Percentiles rank a stretch among this genome's conserved stretches.
Conservation (phyloP, 495 filamentous ascomycete genomes). For the Pyronema omphalodes region DNA sequence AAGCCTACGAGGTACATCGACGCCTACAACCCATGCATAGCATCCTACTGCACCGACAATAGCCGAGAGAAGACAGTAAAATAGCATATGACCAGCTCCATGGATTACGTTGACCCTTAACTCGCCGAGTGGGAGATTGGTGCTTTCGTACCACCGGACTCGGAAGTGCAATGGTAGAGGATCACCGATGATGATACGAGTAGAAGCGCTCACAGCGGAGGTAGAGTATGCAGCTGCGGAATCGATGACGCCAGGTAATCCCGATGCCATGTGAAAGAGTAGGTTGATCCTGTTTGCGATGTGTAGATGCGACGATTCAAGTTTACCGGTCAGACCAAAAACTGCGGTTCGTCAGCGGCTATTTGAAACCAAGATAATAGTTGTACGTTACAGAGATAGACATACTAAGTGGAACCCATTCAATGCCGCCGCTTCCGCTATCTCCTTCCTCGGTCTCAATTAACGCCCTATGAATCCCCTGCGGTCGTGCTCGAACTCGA, state of each 20-base stretch:
- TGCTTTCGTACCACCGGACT: conserved; percentile 71
- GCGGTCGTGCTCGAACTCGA: conserved; percentile 65
- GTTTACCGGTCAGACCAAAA: conserved; percentile 70
- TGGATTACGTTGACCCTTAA: conserved; percentile 30
- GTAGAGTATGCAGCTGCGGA: conserved; percentile 72
- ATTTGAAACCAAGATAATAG: too few species aligned
- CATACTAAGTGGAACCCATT: conserved; percentile 36
- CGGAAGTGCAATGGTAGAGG: conserved; percentile 60
- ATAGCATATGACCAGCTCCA: conserved; percentile 7
- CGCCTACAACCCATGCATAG: conserved; percentile 24
- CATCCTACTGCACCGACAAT: conserved; percentile 29
- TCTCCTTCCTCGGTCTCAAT: conserved; percentile 7
- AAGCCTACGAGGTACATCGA: conserved; percentile 32
- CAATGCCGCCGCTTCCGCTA: conserved; percentile 12
- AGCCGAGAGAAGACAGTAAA: conserved; percentile 23
- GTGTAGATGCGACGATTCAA: conserved; percentile 81
- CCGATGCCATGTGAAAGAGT: conserved; percentile 17
- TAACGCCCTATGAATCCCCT: conserved; percentile 20
- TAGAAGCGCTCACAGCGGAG: conserved; percentile 43
- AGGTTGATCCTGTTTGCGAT: conserved; percentile 69
- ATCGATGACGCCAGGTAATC: conserved; percentile 49
- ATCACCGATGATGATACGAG: conserved; percentile 70
- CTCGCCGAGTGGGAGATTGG: conserved; percentile 39
- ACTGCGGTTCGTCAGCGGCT: conserved; percentile 27
- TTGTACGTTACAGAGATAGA: not conserved